phyloP scores from a whole-genome alignment of 2,329 filamentous ascomycete genomes.

The Huntiella savannae region DNA sequence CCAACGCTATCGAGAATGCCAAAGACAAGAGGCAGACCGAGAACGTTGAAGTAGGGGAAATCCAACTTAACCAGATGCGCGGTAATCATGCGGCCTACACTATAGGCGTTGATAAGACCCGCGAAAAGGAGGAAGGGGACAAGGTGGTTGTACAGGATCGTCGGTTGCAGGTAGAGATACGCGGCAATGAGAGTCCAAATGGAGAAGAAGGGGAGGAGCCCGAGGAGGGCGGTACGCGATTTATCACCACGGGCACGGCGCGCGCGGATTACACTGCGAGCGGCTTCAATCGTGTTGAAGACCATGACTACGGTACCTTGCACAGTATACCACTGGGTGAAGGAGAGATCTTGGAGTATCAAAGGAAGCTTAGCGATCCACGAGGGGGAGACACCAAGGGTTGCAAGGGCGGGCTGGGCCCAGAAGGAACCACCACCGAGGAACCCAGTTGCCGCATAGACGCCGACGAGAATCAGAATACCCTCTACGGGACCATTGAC shows the following conservation, averaged over 20 bases:
- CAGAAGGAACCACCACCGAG: constrained; percentile 84
- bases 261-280: constrained; percentile 66
- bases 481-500: constrained; percentile 93
- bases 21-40: constrained; percentile 57
- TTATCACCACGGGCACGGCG: constrained; percentile 56
- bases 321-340: constrained; percentile 82
- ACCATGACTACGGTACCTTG: constrained; percentile 68
- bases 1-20: constrained; percentile 69
- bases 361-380: constrained; percentile 21
- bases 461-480: constrained; percentile 60
- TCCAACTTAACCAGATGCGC: constrained; percentile 73
- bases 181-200: constrained; percentile 59
- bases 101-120: constrained; percentile 83
- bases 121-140: constrained; percentile 81
- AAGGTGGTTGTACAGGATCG: constrained; percentile 63
- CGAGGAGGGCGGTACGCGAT: constrained; percentile 56
- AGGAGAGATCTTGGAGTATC: constrained; percentile 57
- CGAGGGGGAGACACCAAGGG: constrained; percentile 41
- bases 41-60: constrained; percentile 82
- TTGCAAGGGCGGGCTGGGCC: constrained; percentile 62
- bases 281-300: constrained; percentile 65
- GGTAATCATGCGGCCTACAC: constrained; percentile 87
- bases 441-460: constrained; percentile 70
- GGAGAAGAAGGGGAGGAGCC: constrained; percentile 61
- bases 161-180: constrained; percentile 72